Base-by-base conservation (phyloP, 768 basidiomycete species). In the Phaeotremella fagi region DNA sequence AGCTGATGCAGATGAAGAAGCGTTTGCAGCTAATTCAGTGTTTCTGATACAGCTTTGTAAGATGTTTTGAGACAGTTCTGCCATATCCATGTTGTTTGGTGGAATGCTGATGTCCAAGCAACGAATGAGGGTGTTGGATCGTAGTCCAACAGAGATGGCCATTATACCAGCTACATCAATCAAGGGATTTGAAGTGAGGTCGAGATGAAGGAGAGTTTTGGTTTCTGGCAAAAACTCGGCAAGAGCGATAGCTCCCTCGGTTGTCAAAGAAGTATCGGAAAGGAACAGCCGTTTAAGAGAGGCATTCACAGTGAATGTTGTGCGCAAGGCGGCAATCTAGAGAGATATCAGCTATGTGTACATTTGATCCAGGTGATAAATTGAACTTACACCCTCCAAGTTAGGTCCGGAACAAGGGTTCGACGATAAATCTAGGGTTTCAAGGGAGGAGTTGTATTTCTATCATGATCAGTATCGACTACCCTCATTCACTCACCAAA, bases 191-290 rank as follows among this genome's bases (percentile, higher is more conserved):
- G 80, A 77, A 0, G 90, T 95, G 25, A 95, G 57, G 74, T 97
- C 95, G 49, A 99, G 83, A 72, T 98, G 92, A 0, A 97, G 79
- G 3, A 99, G 79, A 0, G 86, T 86, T 16, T 80, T 81, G 0
- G 88, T 85, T 71, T 98, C 92, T 0, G 92, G 91, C 0, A 98
- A 82, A 77, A 95, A 98, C 72, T 98, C 94, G 2, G 94, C 95
- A 1, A 98, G 81, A 0, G 90, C 86, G 58, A 98, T 98, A 0
- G 94, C 92, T 1, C 90, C 91, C 0, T 84, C 78, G 0, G 88
- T 86, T 0, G 82, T 82, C 67, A 98, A 81, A 3, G 79, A 78
- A 0, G 92, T 95, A 2, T 85, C 83, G 5, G 89, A 86, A 20
- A 98, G 81, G 78, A 95, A 97, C 38, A 99, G 77, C 1, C 95